Percentiles rank a stretch among this genome's conserved stretches.
Conservation (phyloP, 2,329 filamentous ascomycete genomes). For the Huntiella moniliformis region DNA sequence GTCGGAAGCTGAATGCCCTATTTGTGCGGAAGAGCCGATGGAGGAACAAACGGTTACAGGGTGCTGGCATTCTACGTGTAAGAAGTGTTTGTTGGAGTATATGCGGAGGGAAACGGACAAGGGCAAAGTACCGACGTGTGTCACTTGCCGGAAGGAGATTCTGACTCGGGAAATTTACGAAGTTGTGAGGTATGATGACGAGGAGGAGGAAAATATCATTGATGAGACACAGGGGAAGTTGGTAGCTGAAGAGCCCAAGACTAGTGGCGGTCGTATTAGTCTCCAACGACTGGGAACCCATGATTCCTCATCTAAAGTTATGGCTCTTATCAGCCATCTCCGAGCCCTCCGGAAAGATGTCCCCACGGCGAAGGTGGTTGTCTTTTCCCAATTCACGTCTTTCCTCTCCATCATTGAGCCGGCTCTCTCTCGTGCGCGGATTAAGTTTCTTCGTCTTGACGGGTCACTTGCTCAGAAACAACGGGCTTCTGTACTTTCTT, state of each 20-base stretch:
- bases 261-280: slow-evolving; percentile 27
- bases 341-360: slow-evolving; percentile 46
- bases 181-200: slow-evolving; percentile 62
- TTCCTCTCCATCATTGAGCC: slow-evolving; percentile 85
- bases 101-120: slow-evolving; percentile 73
- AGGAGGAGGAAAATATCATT: slow-evolving; percentile 20
- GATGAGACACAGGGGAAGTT: neutral
- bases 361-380: slow-evolving; percentile 64
- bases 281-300: slow-evolving; percentile 41
- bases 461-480: slow-evolving; percentile 76
- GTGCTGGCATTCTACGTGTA: slow-evolving; percentile 96
- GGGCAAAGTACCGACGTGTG: slow-evolving; percentile 60
- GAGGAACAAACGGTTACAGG: slow-evolving; percentile 82
- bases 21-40: slow-evolving; percentile 94
- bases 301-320: slow-evolving; percentile 75
- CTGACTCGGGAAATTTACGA: slow-evolving; percentile 78
- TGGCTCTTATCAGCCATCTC: slow-evolving; percentile 58
- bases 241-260: neutral
- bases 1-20: slow-evolving; percentile 72
- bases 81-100: slow-evolving; percentile 75
- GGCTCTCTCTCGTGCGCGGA: slow-evolving; percentile 50
- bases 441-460: slow-evolving; percentile 74
- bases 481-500: slow-evolving; percentile 55
- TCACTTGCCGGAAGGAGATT: slow-evolving; percentile 73
- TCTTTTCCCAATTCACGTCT: slow-evolving; percentile 95